phyloP scores from a whole-genome alignment of 805 yeast genomes.

The Schwanniomyces sp. region DNA sequence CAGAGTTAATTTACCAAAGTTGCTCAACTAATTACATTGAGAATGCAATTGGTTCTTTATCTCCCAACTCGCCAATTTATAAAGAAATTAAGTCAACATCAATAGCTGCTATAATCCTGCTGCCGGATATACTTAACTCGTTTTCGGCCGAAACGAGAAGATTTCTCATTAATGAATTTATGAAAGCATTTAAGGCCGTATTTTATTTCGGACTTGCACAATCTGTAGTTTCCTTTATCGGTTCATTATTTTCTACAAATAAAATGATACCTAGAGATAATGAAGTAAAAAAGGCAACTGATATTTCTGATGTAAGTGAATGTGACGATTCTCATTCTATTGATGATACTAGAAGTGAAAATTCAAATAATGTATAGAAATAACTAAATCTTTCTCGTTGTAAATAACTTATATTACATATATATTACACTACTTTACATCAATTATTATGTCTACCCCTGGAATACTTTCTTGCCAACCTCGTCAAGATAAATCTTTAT shows the following conservation, averaged over 20 bases:
- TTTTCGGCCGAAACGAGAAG: conserved; percentile 22
- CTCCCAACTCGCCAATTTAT: conserved; percentile 11
- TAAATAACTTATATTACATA: conserved; percentile 1
- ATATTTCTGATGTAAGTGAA: not conserved
- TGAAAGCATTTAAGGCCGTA: conserved; percentile 39
- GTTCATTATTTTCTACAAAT: conserved; percentile 39
- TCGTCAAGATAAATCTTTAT: conserved; percentile 53
- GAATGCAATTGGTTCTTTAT: conserved; percentile 5
- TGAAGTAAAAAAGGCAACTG: conserved; percentile 9
- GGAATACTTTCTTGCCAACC: conserved; percentile 39
- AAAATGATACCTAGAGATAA: conserved; percentile 38
- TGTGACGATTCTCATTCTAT: not conserved
- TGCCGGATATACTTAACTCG: conserved; percentile 26
- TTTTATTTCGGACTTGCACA: conserved; percentile 42
- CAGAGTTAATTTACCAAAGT: conserved; percentile 30
- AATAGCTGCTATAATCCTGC: conserved; percentile 14
- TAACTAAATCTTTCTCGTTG: not conserved
- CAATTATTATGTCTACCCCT: not conserved
- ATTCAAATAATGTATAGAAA: not conserved
- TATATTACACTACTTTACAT: conserved; percentile 8
- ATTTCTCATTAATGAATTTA: conserved; percentile 27
- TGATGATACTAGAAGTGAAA: not conserved
- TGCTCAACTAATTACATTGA: conserved; percentile 17
- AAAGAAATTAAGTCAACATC: conserved; percentile 12
- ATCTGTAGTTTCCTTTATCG: conserved; percentile 28